Conservation (phyloP, 106 monocot genomes). For the Dendrobium catenatum region DNA sequence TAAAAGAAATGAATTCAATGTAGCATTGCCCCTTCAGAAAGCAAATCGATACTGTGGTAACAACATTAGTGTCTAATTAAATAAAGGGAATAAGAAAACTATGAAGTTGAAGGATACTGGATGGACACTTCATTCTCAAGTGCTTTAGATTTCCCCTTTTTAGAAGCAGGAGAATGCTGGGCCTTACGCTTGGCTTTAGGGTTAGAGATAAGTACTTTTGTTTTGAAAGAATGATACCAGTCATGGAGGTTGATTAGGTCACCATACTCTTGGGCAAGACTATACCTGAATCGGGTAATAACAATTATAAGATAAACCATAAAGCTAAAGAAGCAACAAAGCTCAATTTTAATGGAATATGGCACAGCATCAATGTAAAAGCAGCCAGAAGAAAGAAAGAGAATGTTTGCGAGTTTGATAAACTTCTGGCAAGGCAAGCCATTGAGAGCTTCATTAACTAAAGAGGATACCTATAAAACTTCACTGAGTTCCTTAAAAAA, state of each 20-base stretch:
- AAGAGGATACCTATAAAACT: background rate
- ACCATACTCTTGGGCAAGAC: constrained; percentile 81
- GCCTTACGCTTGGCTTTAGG: constrained; percentile 35
- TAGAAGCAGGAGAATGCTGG: constrained; percentile 42
- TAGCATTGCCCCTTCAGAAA: too few relatives aligned
- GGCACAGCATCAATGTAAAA: background rate
- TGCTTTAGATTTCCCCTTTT: constrained; percentile 29
- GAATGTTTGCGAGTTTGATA: background rate
- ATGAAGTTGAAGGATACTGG: constrained; percentile 66
- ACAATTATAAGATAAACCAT: background rate
- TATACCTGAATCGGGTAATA: constrained; percentile 47
- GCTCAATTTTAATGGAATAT: background rate
- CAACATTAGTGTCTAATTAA: background rate
- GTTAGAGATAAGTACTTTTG: constrained; percentile 15
- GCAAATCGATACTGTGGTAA: too few relatives aligned
- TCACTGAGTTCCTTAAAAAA: background rate
- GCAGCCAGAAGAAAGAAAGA: background rate
- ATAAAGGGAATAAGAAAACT: background rate
- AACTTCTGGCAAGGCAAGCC: background rate
- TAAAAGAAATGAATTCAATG: too few relatives aligned
- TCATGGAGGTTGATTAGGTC: constrained; percentile 93
- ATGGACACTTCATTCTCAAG: constrained; percentile 49
- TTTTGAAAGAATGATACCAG: constrained; percentile 82
- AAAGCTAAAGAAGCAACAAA: background rate
- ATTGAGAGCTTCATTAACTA: background rate